Evolutionary conservation across 768 basidiomycete genomes (phyloP).

Genomic region (Galerina sulciceps): DNA sequence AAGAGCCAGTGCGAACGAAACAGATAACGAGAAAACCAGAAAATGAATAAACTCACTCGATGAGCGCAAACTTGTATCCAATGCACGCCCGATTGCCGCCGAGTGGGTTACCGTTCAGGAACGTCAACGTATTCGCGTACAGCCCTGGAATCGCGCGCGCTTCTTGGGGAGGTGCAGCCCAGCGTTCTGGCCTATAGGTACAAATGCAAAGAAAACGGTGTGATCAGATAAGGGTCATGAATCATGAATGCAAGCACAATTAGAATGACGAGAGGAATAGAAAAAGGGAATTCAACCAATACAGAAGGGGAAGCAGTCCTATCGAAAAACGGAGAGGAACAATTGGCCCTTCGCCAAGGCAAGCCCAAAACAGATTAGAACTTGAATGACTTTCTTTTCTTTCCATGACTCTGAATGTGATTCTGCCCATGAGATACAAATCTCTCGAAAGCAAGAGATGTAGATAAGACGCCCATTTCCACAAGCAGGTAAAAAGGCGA

Average conservation of each 20-base stretch:
- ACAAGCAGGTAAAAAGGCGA: no score
- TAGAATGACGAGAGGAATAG: background rate
- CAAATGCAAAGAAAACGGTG: background rate
- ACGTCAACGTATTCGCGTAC: slow-evolving; percentile 57
- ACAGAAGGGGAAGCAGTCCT: no score
- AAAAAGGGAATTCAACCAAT: no score
- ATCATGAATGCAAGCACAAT: background rate
- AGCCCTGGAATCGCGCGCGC: slow-evolving; percentile 40
- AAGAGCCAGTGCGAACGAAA: slow-evolving; percentile 4
- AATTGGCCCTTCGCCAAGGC: no score
- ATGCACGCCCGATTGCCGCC: slow-evolving; percentile 63
- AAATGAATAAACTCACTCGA: slow-evolving; percentile 50
- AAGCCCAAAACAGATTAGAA: no score
- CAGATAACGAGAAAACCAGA: slow-evolving; percentile 10
- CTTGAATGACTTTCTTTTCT: no score
- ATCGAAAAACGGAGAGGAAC: no score
- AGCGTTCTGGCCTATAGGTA: slow-evolving; percentile 63
- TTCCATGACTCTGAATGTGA: no score
- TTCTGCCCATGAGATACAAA: no score
- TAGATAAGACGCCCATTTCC: background rate
- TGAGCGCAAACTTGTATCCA: slow-evolving; percentile 63
- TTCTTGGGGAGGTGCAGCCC: slow-evolving; percentile 50
- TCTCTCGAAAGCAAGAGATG: background rate
- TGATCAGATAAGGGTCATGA: slow-evolving; percentile 5
- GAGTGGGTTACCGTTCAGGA: slow-evolving; percentile 53